These are phyloP conservation scores for Notholithocarpus densiflorus DNA, from an alignment of 306 rosid genomes.

Conservation along the genomic window DNA sequence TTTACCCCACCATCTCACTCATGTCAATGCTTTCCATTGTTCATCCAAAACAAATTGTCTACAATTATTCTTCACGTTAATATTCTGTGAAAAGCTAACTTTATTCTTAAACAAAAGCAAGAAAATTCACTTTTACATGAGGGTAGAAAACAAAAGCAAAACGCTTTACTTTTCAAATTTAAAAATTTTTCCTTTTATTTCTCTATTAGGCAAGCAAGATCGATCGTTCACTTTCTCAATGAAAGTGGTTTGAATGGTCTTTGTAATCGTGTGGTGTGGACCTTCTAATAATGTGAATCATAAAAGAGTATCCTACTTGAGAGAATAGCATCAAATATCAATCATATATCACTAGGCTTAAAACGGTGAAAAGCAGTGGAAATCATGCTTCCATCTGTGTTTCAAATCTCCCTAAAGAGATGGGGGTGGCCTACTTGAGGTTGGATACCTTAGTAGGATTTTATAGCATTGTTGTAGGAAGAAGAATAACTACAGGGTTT, in stretches of 20 bases:
- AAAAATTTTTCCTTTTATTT: background rate
- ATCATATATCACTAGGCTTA: background rate
- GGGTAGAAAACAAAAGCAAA: background rate
- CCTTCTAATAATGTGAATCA: background rate
- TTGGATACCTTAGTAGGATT: no score
- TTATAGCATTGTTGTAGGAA: no score
- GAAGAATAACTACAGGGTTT: no score
- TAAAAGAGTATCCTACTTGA: background rate
- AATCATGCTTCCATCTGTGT: background rate
- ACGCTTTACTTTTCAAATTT: background rate
- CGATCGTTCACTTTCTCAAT: background rate
- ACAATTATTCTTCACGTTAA: background rate
- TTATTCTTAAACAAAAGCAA: background rate
- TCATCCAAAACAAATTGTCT: background rate
- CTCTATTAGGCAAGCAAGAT: background rate
- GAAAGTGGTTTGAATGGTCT: background rate
- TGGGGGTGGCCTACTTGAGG: no score
- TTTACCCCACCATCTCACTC: background rate
- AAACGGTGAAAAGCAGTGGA: background rate
- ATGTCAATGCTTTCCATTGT: background rate
- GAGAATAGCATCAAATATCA: no score
- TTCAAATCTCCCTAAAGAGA: background rate
- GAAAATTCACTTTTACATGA: background rate
- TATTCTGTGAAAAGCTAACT: background rate
- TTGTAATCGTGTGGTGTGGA: background rate